Evolutionary conservation across 1,284 basidiomycete species (phyloP).

Genomic region (Cerioporus squamosus): DNA sequence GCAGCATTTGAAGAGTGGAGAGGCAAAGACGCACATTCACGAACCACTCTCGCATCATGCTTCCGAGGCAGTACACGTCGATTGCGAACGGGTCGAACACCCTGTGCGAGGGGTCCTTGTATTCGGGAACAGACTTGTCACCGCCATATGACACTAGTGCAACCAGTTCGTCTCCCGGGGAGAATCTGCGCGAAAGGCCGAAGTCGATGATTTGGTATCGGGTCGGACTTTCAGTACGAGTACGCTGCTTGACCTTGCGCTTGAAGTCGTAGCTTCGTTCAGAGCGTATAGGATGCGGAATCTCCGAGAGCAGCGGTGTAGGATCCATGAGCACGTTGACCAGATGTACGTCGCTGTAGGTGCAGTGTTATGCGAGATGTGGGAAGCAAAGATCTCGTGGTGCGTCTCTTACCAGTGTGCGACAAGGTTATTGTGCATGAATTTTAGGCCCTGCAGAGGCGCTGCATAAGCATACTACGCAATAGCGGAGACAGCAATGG

Average conservation of each 20-base stretch:
- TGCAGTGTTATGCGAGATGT: not conserved
- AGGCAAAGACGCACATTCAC: not conserved
- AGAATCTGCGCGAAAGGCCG: slow-evolving; percentile 34
- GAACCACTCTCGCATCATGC: slow-evolving; percentile 30
- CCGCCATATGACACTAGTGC: slow-evolving; percentile 1
- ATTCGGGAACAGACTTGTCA: slow-evolving; percentile 14
- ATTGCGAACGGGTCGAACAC: slow-evolving; percentile 22
- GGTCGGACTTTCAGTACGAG: slow-evolving; percentile 31
- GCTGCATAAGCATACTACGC: not conserved
- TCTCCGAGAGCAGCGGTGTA: slow-evolving; percentile 27
- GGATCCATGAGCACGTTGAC: slow-evolving; percentile 44
- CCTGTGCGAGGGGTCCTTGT: slow-evolving; percentile 2
- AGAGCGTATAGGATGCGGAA: slow-evolving; percentile 27
- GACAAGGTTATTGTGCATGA: slow-evolving; percentile 28
- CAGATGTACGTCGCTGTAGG: slow-evolving; percentile 39
- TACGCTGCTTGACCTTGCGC: slow-evolving; percentile 28
- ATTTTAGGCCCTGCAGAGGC: slow-evolving; percentile 24
- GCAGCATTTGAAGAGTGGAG: too few relatives aligned
- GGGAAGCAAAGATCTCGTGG: too few relatives aligned
- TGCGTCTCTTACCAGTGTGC: slow-evolving; percentile 28
- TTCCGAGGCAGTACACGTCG: slow-evolving; percentile 28
- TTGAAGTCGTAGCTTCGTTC: slow-evolving; percentile 20
- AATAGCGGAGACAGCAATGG: not conserved
- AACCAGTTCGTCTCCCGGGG: slow-evolving; percentile 4
- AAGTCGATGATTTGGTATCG: slow-evolving; percentile 41